Evolutionary conservation across 1,139 yeast genomes (phyloP).

Genomic region (Taiozyma sp.): DNA sequence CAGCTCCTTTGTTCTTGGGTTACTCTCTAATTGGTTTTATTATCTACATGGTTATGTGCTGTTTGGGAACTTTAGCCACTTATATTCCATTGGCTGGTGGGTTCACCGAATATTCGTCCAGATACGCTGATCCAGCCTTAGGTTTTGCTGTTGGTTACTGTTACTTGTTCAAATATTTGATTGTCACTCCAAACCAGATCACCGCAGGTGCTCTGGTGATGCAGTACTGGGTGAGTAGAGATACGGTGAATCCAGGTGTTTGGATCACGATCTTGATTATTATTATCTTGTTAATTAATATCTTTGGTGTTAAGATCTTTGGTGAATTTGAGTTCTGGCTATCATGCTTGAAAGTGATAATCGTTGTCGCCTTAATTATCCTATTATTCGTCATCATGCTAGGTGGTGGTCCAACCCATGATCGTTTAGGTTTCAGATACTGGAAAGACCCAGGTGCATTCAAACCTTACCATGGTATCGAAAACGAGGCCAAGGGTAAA

Average conservation of each 20-base stretch:
- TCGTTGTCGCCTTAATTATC: slow-evolving; percentile 58
- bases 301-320: slow-evolving; percentile 65
- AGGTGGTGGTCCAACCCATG: slow-evolving; percentile 57
- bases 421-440: slow-evolving; percentile 52
- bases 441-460: slow-evolving; percentile 62
- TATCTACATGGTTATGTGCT: slow-evolving; percentile 70
- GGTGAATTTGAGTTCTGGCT: slow-evolving; percentile 66
- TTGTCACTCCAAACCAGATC: slow-evolving; percentile 68
- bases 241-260: slow-evolving; percentile 56
- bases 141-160: slow-evolving; percentile 80
- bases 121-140: slow-evolving; percentile 64
- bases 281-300: slow-evolving; percentile 46
- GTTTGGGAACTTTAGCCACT: slow-evolving; percentile 76
- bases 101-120: slow-evolving; percentile 61
- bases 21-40: slow-evolving; percentile 63
- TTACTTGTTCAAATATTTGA: slow-evolving; percentile 72
- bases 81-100: slow-evolving; percentile 67
- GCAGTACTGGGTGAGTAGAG: slow-evolving; percentile 52
- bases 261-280: slow-evolving; percentile 60
- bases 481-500: slow-evolving; percentile 43
- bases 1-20: slow-evolving; percentile 68
- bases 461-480: slow-evolving; percentile 56
- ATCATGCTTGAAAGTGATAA: slow-evolving; percentile 53
- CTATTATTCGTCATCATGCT: slow-evolving; percentile 53
- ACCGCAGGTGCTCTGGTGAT: slow-evolving; percentile 75